Evolutionary conservation across 1,284 basidiomycete species (phyloP).

Genomic region (Trametes pubescens): DNA sequence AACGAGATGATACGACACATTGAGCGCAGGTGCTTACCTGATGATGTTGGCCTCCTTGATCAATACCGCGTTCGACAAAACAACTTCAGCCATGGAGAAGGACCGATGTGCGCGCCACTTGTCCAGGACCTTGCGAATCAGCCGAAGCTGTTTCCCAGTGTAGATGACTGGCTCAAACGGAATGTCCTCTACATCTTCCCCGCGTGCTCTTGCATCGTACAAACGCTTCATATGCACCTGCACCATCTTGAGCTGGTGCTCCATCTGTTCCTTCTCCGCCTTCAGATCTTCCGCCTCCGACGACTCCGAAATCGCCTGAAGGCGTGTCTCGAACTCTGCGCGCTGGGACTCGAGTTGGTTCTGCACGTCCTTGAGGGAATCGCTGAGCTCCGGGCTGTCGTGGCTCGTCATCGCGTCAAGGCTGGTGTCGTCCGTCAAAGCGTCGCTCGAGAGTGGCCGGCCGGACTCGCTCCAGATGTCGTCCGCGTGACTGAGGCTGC

Average conservation of each 20-base stretch:
- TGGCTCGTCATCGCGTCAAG: constrained; percentile 71
- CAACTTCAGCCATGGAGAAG: constrained; percentile 92
- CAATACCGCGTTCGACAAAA: constrained; percentile 86
- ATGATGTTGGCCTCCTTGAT: constrained; percentile 97
- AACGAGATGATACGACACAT: not conserved
- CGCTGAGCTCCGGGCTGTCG: constrained; percentile 73
- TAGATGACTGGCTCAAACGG: constrained; percentile 84
- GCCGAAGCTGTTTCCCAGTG: constrained; percentile 78
- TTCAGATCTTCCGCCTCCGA: constrained; percentile 85
- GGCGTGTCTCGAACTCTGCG: constrained; percentile 63
- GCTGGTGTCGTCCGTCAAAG: constrained; percentile 86
- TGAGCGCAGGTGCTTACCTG: constrained; percentile 58
- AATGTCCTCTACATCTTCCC: constrained; percentile 69
- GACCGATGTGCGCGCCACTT: constrained; percentile 87
- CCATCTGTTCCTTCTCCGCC: constrained; percentile 91
- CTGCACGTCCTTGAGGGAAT: constrained; percentile 72
- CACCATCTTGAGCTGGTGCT: constrained; percentile 84
- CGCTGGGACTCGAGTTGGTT: constrained; percentile 64
- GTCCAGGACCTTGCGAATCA: constrained; percentile 83
- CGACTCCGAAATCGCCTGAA: constrained; percentile 77
- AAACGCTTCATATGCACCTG: constrained; percentile 86
- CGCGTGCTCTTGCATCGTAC: constrained; percentile 80
- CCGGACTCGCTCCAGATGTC: constrained; percentile 87
- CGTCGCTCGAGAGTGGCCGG: constrained; percentile 67
- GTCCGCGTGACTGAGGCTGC: constrained; percentile 84